Conservation (phyloP, 2,329 filamentous ascomycete genomes). For the Fusarium sp. region DNA sequence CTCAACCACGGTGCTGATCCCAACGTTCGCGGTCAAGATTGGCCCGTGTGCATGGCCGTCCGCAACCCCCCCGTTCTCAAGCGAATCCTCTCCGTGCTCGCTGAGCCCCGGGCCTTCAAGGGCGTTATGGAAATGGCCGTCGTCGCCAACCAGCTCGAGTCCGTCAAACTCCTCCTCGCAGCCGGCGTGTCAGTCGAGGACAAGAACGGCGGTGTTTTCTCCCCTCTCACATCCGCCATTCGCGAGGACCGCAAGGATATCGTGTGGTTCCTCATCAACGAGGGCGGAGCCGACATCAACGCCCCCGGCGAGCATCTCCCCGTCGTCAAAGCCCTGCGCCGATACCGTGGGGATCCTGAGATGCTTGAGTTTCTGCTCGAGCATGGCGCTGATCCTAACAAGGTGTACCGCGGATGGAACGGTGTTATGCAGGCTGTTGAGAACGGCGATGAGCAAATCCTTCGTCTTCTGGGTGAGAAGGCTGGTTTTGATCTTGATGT, state of each 20-base stretch:
- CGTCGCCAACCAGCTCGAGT: constrained; percentile 73
- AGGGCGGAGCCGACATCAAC: constrained; percentile 73
- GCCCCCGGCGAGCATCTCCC: constrained; percentile 77
- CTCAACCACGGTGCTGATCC: constrained; percentile 70
- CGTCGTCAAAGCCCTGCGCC: constrained; percentile 75
- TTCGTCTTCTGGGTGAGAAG: constrained; percentile 63
- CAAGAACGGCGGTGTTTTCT: constrained; percentile 79
- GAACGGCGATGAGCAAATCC: constrained; percentile 67
- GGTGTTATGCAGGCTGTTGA: constrained; percentile 74
- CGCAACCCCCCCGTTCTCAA: constrained; percentile 69
- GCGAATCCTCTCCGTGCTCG: constrained; percentile 67
- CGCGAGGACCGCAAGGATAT: constrained; percentile 72
- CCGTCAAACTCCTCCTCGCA: constrained; percentile 72
- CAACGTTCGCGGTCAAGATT: constrained; percentile 73
- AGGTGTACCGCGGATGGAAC: constrained; percentile 74
- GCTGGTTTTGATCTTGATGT: constrained; percentile 63
- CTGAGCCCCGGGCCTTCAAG: constrained; percentile 71
- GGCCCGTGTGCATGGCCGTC: constrained; percentile 78
- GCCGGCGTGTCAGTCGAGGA: constrained; percentile 77
- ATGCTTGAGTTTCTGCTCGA: constrained; percentile 72
- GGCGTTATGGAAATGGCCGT: constrained; percentile 77
- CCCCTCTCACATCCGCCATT: constrained; percentile 74
- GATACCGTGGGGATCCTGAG: constrained; percentile 66
- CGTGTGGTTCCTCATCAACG: constrained; percentile 69
- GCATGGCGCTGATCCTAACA: constrained; percentile 75